phyloP scores from a whole-genome alignment of 305 asterid species.

The Coffea humblotiana region DNA sequence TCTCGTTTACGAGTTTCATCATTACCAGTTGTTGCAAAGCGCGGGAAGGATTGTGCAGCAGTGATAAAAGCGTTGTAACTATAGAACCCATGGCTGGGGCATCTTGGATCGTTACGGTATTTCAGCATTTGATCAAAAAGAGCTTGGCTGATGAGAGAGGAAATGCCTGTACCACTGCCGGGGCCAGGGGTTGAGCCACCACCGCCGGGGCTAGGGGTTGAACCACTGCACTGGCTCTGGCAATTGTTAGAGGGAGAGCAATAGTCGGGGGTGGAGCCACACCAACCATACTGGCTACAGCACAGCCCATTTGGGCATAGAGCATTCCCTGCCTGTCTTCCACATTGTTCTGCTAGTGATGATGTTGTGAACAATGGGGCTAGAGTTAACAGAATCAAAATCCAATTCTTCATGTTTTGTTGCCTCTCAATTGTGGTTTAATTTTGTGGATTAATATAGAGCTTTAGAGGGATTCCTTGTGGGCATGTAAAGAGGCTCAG shows the following conservation, averaged over 20 bases:
- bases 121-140: slow-evolving; percentile 26
- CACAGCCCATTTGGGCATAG: slow-evolving; percentile 23
- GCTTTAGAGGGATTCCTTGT: neutral
- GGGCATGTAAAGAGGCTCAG: neutral
- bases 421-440: neutral
- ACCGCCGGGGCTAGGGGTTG: neutral
- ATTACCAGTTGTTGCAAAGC: slow-evolving; percentile 36
- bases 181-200: neutral
- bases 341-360: slow-evolving; percentile 23
- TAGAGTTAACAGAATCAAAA: neutral
- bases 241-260: slow-evolving; percentile 2
- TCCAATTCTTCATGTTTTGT: slow-evolving; percentile 1
- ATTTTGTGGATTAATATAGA: neutral
- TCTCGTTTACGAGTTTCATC: slow-evolving; percentile 25
- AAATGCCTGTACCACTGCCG: neutral
- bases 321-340: slow-evolving; percentile 28
- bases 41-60: slow-evolving; percentile 29
- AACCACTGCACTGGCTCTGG: slow-evolving; percentile 24
- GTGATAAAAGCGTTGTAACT: slow-evolving; percentile 31
- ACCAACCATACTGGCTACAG: slow-evolving; percentile 27
- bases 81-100: slow-evolving; percentile 32
- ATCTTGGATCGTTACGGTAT: slow-evolving; percentile 21
- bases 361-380: neutral
- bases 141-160: slow-evolving; percentile 16
- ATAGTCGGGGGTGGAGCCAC: slow-evolving; percentile 19